phyloP scores from a whole-genome alignment of 805 yeast species.

The Limtongozyma cylindracea region DNA sequence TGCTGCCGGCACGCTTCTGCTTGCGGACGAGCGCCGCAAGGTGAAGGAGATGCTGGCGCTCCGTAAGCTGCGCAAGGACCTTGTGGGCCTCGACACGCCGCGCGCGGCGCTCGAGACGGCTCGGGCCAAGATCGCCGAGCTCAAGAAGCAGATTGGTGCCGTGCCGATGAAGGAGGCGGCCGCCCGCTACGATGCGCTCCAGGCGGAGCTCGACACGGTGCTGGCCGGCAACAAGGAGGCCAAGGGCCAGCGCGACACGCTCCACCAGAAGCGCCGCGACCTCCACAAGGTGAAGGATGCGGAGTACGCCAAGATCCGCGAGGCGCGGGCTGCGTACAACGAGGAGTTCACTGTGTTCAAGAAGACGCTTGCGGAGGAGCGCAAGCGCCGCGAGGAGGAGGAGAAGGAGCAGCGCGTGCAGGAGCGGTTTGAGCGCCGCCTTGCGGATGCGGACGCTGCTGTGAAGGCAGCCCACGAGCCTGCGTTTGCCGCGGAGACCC shows the following conservation, averaged over 20 bases:
- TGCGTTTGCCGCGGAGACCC: constrained; percentile 64
- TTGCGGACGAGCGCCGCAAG: constrained; percentile 74
- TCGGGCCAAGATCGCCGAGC: constrained; percentile 45
- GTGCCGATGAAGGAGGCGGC: constrained; percentile 41
- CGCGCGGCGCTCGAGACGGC: constrained; percentile 65
- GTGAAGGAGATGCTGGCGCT: constrained; percentile 70
- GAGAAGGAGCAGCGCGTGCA: constrained; percentile 27
- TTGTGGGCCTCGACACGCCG: constrained; percentile 41
- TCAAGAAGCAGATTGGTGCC: constrained; percentile 40
- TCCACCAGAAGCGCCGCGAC: constrained; percentile 40
- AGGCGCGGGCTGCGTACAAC: constrained; percentile 50
- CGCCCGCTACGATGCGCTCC: constrained; percentile 39
- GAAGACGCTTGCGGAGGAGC: constrained; percentile 41
- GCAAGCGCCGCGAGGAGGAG: constrained; percentile 40
- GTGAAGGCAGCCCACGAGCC: constrained; percentile 58
- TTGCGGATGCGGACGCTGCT: constrained; percentile 34
- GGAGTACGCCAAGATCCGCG: constrained; percentile 37
- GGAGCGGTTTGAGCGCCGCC: constrained; percentile 24
- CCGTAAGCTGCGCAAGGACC: constrained; percentile 61
- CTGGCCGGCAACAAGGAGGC: constrained; percentile 30
- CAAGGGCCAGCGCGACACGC: constrained; percentile 36
- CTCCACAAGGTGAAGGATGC: constrained; percentile 44
- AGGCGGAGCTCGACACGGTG: constrained; percentile 45
- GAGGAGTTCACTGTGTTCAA: constrained; percentile 50
- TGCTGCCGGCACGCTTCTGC: constrained; percentile 53